These are phyloP conservation scores for Fusarium tuaranense DNA, from an alignment of 2,329 filamentous ascomycete species.

Conservation along the genomic window DNA sequence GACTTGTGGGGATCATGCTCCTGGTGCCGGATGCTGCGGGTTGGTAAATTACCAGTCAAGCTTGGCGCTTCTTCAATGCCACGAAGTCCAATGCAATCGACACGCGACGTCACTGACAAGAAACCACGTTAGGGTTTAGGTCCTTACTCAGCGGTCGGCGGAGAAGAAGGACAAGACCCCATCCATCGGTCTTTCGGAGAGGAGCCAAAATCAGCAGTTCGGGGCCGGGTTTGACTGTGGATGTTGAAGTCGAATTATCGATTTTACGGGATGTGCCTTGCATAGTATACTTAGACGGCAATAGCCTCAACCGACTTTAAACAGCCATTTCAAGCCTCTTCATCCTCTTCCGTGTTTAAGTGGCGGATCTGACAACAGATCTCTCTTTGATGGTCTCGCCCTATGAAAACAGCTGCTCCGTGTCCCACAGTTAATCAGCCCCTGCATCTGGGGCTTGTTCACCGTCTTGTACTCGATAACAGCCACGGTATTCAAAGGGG, in stretches of 20 bases:
- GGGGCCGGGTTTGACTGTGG: neutral
- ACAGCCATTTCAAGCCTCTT: neutral
- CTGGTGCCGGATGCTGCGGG: constrained; percentile 27
- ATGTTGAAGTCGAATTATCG: neutral
- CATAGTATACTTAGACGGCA: neutral
- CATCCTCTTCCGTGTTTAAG: neutral
- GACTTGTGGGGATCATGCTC: constrained; percentile 25
- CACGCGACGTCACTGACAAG: constrained; percentile 17
- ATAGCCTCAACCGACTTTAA: neutral
- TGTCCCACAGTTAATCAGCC: constrained; percentile 45
- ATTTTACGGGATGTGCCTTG: neutral
- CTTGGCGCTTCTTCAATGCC: constrained; percentile 33
- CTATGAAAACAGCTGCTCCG: constrained; percentile 24
- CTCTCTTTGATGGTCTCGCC: constrained; percentile 34
- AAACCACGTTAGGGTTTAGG: constrained; percentile 1
- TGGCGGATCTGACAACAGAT: constrained; percentile 38
- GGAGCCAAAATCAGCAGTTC: neutral
- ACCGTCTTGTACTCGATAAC: neutral
- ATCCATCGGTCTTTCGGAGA: neutral
- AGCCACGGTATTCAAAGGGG: neutral
- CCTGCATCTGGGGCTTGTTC: constrained; percentile 38
- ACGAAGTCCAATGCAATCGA: constrained; percentile 12
- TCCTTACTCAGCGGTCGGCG: constrained; percentile 2
- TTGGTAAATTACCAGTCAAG: constrained; percentile 31
- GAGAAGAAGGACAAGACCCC: neutral